Evolutionary conservation across 495 filamentous ascomycete species (phyloP).

Genomic region (Penicillium odoratum): DNA sequence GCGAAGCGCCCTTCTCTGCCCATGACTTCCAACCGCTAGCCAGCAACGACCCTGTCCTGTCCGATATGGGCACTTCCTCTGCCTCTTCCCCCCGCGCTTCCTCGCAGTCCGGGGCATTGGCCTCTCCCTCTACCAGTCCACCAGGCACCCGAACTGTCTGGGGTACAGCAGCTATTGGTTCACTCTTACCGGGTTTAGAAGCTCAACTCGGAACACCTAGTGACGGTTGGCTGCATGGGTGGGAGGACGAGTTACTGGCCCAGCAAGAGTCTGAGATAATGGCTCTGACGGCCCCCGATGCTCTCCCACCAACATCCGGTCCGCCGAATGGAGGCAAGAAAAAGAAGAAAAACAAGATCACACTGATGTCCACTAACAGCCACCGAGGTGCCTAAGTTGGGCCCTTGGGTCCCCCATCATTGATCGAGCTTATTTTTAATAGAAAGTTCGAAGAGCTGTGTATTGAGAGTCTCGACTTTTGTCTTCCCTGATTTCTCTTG

Average conservation of each 20-base stretch:
- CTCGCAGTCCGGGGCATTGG: slow-evolving; percentile 61
- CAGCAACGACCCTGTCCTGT: slow-evolving; percentile 42
- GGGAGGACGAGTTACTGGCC: slow-evolving; percentile 66
- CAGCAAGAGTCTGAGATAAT: slow-evolving; percentile 45
- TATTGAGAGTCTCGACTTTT: neutral
- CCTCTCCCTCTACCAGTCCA: slow-evolving; percentile 77
- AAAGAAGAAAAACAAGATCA: slow-evolving; percentile 93
- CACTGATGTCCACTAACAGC: slow-evolving; percentile 84
- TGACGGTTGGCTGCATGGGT: slow-evolving; percentile 83
- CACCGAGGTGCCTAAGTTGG: slow-evolving; percentile 59
- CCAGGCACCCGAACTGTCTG: slow-evolving; percentile 76
- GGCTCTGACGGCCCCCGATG: slow-evolving; percentile 34
- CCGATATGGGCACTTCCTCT: slow-evolving; percentile 46
- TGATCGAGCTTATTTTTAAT: neutral
- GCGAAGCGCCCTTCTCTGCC: slow-evolving; percentile 44
- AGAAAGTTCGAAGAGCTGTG: neutral
- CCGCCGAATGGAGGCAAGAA: slow-evolving; percentile 49
- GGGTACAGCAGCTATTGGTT: slow-evolving; percentile 70
- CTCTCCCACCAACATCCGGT: slow-evolving; percentile 18
- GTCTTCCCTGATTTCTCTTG: neutral
- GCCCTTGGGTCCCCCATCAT: neutral
- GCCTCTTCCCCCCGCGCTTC: slow-evolving; percentile 59
- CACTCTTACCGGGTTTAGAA: slow-evolving; percentile 48
- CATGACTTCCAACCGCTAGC: slow-evolving; percentile 68
- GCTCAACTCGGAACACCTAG: slow-evolving; percentile 36